phyloP scores from a whole-genome alignment of 208 protist genomes.

The Strigomonas culicis region DNA sequence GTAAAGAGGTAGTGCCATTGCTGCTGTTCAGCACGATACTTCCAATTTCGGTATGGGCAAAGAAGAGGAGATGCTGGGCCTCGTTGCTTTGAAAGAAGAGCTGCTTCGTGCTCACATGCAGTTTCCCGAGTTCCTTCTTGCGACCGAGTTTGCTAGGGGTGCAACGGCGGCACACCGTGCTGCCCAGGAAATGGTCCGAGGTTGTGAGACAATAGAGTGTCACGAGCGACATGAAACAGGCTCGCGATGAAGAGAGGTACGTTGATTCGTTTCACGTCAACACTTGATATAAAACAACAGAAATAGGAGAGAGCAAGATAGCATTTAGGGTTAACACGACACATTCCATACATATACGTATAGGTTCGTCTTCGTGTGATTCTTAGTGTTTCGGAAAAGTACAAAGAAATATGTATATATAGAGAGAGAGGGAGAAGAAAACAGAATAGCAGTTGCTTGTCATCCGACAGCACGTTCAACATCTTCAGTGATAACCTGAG shows the following conservation, averaged over 20 bases:
- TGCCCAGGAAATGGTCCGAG: conserved; percentile 27
- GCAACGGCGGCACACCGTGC: conserved; percentile 11
- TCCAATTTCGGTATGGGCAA: neutral
- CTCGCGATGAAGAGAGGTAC: neutral
- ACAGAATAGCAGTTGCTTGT: conserved; percentile 1
- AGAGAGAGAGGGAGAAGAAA: conserved; percentile 2
- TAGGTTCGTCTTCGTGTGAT: too few species aligned
- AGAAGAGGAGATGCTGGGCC: neutral
- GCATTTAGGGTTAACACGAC: neutral
- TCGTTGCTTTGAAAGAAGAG: conserved; percentile 26
- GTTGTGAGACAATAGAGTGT: conserved; percentile 35
- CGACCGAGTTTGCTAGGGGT: conserved; percentile 14
- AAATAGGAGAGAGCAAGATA: neutral
- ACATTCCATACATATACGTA: too few species aligned
- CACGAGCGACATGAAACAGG: conserved; percentile 5
- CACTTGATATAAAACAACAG: neutral
- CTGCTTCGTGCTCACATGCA: conserved; percentile 22
- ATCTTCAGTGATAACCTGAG: conserved; percentile 3
- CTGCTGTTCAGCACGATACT: neutral
- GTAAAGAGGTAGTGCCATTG: neutral
- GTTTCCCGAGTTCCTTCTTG: conserved; percentile 10
- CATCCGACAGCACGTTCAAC: neutral
- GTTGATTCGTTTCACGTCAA: neutral
- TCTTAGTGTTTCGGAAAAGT: too few species aligned
- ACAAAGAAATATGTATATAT: neutral